Percentiles rank a stretch among this genome's conserved stretches.
These are phyloP conservation scores for Leishmania major DNA, from an alignment of 208 protist species.

Conservation along the genomic window DNA sequence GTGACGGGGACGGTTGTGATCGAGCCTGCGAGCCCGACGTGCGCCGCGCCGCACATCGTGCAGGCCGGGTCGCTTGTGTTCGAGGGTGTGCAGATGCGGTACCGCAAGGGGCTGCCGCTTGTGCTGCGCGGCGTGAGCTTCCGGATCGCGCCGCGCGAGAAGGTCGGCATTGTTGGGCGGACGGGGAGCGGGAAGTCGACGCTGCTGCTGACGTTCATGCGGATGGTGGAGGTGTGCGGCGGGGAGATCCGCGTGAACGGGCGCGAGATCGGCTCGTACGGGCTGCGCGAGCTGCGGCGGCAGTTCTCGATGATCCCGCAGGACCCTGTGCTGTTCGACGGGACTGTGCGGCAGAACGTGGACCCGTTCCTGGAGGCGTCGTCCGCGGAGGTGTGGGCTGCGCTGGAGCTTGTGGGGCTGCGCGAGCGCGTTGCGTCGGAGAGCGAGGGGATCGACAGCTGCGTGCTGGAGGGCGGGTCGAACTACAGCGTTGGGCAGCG, in stretches of 20 bases:
- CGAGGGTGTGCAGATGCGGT: slow-evolving; percentile 66
- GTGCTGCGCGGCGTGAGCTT: slow-evolving; percentile 48
- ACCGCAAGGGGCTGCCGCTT: slow-evolving; percentile 60
- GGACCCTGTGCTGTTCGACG: slow-evolving; percentile 83
- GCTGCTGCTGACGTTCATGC: slow-evolving; percentile 75
- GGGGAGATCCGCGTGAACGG: slow-evolving; percentile 57
- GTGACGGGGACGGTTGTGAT: neutral
- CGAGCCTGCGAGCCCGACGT: neutral
- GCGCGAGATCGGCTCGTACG: slow-evolving; percentile 36
- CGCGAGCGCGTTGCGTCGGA: slow-evolving; percentile 32
- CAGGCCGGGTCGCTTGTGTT: slow-evolving; percentile 10
- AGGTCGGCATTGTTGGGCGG: slow-evolving; percentile 84
- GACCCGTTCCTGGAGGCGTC: slow-evolving; percentile 61
- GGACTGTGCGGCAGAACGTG: slow-evolving; percentile 75
- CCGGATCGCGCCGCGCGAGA: slow-evolving; percentile 60
- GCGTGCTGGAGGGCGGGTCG: slow-evolving; percentile 60
- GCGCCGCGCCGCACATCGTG: slow-evolving; percentile 23
- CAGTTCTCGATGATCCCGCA: slow-evolving; percentile 86
- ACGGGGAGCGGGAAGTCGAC: slow-evolving; percentile 90
- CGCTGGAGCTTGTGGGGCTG: slow-evolving; percentile 59
- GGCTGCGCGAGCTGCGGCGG: slow-evolving; percentile 55
- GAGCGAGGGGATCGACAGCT: slow-evolving; percentile 38
- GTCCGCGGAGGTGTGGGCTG: slow-evolving; percentile 37
- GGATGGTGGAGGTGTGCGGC: slow-evolving; percentile 64
- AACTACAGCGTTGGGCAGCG: slow-evolving; percentile 84